Evolutionary conservation across 106 monocot species (phyloP).

Genomic region (Amphibolis antarctica): DNA sequence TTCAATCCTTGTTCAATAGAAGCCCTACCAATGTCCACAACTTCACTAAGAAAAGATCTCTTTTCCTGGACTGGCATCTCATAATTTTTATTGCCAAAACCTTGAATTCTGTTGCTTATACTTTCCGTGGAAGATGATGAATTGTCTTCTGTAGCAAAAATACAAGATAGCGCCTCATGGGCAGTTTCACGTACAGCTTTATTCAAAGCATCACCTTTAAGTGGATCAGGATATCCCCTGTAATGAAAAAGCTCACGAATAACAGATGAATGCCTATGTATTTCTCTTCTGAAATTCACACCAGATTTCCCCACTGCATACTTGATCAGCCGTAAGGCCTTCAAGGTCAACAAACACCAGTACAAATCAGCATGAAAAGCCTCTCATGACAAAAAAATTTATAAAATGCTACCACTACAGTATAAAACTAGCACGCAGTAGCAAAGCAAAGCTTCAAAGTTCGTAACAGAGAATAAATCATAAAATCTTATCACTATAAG

Average conservation of each 20-base stretch:
- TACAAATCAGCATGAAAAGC: not conserved
- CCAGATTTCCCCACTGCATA: slow-evolving; percentile 88
- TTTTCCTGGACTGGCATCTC: slow-evolving; percentile 62
- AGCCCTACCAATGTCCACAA: slow-evolving; percentile 72
- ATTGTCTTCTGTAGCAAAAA: slow-evolving; percentile 62
- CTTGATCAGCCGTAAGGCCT: slow-evolving; percentile 84
- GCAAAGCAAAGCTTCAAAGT: too few species aligned
- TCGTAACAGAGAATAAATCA: not conserved
- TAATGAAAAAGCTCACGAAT: slow-evolving; percentile 75
- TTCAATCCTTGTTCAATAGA: slow-evolving; percentile 73
- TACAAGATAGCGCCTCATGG: slow-evolving; percentile 60
- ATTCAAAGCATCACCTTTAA: slow-evolving; percentile 94
- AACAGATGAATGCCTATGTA: slow-evolving; percentile 79
- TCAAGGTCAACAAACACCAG: not conserved
- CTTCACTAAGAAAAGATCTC: slow-evolving; percentile 92
- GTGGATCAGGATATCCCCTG: slow-evolving; percentile 75
- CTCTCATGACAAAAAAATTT: not conserved
- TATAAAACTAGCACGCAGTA: not conserved
- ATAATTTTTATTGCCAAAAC: slow-evolving; percentile 93
- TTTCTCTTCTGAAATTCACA: slow-evolving; percentile 81
- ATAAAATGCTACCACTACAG: not conserved
- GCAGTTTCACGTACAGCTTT: slow-evolving; percentile 94
- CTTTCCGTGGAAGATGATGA: slow-evolving; percentile 42
- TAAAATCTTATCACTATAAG: not conserved
- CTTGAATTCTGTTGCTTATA: slow-evolving; percentile 69